Evolutionary conservation across 1,284 basidiomycete genomes (phyloP).

Genomic region (Trichosporon coremiiforme): DNA sequence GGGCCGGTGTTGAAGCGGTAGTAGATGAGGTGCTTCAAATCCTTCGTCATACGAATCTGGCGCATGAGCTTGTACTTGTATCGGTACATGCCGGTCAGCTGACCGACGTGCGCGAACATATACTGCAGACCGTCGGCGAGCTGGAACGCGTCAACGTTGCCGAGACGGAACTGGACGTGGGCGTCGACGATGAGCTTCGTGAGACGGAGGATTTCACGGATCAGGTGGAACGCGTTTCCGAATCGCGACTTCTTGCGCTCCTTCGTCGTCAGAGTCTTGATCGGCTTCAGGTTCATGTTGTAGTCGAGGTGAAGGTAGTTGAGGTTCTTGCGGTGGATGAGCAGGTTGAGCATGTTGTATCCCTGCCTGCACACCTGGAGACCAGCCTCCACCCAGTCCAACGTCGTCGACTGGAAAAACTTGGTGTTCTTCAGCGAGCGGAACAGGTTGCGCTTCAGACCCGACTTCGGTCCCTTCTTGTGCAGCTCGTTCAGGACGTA

Average conservation of each 20-base stretch:
- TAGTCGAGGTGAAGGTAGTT: constrained; percentile 71
- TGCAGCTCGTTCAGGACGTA: constrained; percentile 94
- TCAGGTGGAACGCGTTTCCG: constrained; percentile 96
- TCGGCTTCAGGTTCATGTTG: constrained; percentile 71
- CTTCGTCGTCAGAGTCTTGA: constrained; percentile 98
- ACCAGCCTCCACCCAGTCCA: constrained; percentile 99
- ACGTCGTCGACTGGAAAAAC: constrained; percentile 96
- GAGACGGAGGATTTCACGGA: constrained; percentile 94
- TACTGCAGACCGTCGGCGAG: constrained; percentile 98
- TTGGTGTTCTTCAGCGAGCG: constrained; percentile 95
- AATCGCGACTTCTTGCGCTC: constrained; percentile 99
- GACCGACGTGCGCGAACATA: constrained; percentile 96
- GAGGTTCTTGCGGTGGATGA: constrained; percentile 99
- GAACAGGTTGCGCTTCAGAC: constrained; percentile 97
- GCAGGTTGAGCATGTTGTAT: constrained; percentile 98
- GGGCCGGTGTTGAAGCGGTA: constrained; percentile 92
- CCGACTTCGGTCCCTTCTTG: constrained; percentile 86
- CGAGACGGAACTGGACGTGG: constrained; percentile 97
- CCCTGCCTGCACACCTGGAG: constrained; percentile 97
- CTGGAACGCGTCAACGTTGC: constrained; percentile 99
- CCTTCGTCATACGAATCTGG: constrained; percentile 99
- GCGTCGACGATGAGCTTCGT: constrained; percentile 99
- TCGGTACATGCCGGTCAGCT: constrained; percentile 97
- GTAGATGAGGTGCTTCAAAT: constrained; percentile 89
- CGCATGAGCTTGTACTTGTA: constrained; percentile 97